Base-by-base conservation (phyloP, 2,329 filamentous ascomycete species). In the Penicillium sp. region DNA sequence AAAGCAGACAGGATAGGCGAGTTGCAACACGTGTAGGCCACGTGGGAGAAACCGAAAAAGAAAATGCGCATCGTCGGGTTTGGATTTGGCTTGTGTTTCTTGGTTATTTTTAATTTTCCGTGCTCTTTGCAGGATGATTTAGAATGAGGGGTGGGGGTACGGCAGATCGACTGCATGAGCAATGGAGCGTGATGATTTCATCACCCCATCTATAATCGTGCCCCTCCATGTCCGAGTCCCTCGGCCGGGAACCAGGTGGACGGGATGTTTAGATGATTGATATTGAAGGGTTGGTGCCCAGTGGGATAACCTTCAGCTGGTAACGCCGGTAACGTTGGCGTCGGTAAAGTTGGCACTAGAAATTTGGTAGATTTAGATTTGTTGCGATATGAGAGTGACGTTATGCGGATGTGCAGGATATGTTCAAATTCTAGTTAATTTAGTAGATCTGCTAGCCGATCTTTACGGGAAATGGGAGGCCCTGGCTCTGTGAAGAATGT, bases 11-110 rank as follows among this genome's bases (percentile, higher is more conserved):
- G 48, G 39, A 53, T 61, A 65, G 54, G 61, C 62, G 62, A 64
- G 39, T 36, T 58, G 51, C 51, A 56, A 55, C 61, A 65, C 56
- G 61, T 61, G 59, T 62, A 47, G 54, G 44, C 59, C 62, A 65
- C 62, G 62, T 65, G 62, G 61, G 36, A 50, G 21, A 36, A 21
- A 37, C 16, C 3, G 40, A 45, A 34, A 40, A 29, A 51, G 24
- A 49, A 16, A 23, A 42, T 33, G 18, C 18, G 23, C 31, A 36
- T 11, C 19, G 11, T 48, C 21, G 19, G 52, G 51, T 55, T 52
- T 43, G 34, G 42, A 4, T 47, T 26, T 33, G n/a, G 50, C 7
- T 45, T n/a, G 16, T 29, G 4, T 31, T 31, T 44, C 7, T 24
- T 23, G 37, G 8, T 31, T 45, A 23, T 31, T 23, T 31, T 29